Evolutionary conservation across 1,284 basidiomycete species (phyloP).

Genomic region (Trametes hirsuta): DNA sequence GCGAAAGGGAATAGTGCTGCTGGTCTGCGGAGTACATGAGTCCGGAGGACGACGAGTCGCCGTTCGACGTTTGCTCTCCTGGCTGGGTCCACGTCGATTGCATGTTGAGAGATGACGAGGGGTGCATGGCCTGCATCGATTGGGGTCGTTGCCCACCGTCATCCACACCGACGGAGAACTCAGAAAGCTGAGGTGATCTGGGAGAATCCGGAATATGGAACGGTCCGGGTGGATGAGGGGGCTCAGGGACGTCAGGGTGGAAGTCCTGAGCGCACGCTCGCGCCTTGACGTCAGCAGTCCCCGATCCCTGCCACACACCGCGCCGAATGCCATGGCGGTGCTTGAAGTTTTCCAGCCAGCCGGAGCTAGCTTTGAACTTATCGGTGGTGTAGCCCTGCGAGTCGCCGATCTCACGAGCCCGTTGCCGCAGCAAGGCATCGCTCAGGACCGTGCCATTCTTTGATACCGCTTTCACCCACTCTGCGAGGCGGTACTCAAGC

Average conservation of each 20-base stretch:
- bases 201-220: conserved; percentile 3
- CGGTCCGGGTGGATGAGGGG: conserved; percentile 1
- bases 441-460: conserved; percentile 57
- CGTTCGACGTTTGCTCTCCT: conserved; percentile 2
- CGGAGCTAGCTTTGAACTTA: conserved; percentile 87
- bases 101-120: conserved; percentile 7
- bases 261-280: conserved; percentile 17
- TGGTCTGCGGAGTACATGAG: conserved; percentile 8
- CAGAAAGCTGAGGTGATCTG: background rate
- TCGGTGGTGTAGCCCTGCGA: conserved; percentile 61
- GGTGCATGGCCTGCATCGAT: conserved; percentile 9
- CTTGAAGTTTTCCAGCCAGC: conserved; percentile 94
- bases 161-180: conserved; percentile 7
- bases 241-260: conserved; percentile 1
- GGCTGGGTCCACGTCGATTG: conserved; percentile 7
- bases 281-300: conserved; percentile 4
- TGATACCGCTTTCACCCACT: conserved; percentile 41
- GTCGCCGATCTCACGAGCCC: conserved; percentile 72
- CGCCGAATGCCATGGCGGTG: conserved; percentile 73
- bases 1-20: conserved; percentile 6
- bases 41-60: background rate
- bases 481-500: conserved; percentile 62
- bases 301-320: conserved; percentile 56
- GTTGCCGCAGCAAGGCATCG: conserved; percentile 71
- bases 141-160: background rate